A percentile compares a stretch with the other conserved stretches of the same genome.
Evolutionary conservation across 495 filamentous ascomycete species (phyloP).

Genomic region (Aspergillus hancockii): DNA sequence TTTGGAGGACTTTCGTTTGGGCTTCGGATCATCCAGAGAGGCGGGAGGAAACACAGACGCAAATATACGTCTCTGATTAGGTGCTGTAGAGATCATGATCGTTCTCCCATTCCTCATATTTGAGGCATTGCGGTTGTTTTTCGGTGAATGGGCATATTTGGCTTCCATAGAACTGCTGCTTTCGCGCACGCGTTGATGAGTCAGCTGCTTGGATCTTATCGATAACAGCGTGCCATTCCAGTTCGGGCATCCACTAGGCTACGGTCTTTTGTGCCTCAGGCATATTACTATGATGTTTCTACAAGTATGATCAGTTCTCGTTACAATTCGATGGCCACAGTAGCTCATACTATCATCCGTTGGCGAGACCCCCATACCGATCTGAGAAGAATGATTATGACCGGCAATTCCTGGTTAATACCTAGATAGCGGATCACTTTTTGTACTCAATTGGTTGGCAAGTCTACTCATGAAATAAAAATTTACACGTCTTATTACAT

Average conservation of each 20-base stretch:
- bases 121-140: slow-evolving; percentile 15
- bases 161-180: neutral
- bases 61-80: slow-evolving; percentile 47
- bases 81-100: slow-evolving; percentile 26
- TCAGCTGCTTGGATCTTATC: slow-evolving; percentile 17
- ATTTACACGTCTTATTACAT: no score
- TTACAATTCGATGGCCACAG: no score
- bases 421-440: no score
- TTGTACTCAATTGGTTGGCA: no score
- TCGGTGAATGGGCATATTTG: slow-evolving; percentile 6
- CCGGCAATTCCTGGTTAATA: no score
- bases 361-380: no score
- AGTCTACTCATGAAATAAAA: no score
- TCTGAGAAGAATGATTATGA: no score
- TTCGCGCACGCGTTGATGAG: slow-evolving; percentile 12
- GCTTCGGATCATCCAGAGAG: slow-evolving; percentile 30
- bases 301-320: no score
- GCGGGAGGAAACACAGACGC: slow-evolving; percentile 54
- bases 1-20: neutral
- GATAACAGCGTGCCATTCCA: slow-evolving; percentile 16
- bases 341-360: no score
- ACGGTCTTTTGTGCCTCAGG: no score
- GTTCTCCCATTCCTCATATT: slow-evolving; percentile 6
- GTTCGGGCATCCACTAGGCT: neutral
- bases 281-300: no score